phyloP scores from a whole-genome alignment of 2,329 filamentous ascomycete species.

The Corinectria fuckeliana region DNA sequence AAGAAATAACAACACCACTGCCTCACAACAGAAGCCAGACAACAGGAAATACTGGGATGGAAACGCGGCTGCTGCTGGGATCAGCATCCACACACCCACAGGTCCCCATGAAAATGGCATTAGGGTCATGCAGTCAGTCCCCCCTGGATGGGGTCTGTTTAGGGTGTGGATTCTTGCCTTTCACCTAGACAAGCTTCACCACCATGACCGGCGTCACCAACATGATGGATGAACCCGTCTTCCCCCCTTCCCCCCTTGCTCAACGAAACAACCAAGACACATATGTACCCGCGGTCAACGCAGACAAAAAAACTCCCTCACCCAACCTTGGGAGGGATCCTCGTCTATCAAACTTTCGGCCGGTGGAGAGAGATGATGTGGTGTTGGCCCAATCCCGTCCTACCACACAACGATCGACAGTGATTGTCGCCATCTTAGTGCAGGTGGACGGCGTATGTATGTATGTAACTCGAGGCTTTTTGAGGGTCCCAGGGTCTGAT shows the following conservation, averaged over 20 bases:
- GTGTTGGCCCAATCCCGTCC: constrained; percentile 25
- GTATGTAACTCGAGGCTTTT: constrained; percentile 32
- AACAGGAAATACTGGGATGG: constrained; percentile 15
- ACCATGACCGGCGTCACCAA: constrained; percentile 1
- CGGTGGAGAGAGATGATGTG: constrained; percentile 6
- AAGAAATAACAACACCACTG: constrained; percentile 6
- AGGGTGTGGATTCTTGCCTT: constrained; percentile 5
- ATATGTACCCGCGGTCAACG: too few species aligned
- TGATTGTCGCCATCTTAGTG: constrained; percentile 36
- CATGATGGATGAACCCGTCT: background rate
- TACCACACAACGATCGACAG: constrained; percentile 30
- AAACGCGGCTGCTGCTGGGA: background rate
- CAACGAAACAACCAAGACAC: background rate
- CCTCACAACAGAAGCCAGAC: constrained; percentile 17
- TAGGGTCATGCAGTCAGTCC: background rate
- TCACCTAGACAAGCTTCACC: constrained; percentile 1
- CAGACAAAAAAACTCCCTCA: constrained; percentile 10
- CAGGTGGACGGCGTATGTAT: constrained; percentile 35
- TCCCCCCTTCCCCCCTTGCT: background rate
- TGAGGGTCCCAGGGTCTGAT: constrained; percentile 9
- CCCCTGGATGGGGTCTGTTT: constrained; percentile 1
- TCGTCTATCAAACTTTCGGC: constrained; percentile 12
- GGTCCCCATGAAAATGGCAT: constrained; percentile 6
- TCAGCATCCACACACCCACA: constrained; percentile 2
- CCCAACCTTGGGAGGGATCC: constrained; percentile 18